phyloP scores from a whole-genome alignment of 768 basidiomycete species.

The Hirschioporus abietinus region DNA sequence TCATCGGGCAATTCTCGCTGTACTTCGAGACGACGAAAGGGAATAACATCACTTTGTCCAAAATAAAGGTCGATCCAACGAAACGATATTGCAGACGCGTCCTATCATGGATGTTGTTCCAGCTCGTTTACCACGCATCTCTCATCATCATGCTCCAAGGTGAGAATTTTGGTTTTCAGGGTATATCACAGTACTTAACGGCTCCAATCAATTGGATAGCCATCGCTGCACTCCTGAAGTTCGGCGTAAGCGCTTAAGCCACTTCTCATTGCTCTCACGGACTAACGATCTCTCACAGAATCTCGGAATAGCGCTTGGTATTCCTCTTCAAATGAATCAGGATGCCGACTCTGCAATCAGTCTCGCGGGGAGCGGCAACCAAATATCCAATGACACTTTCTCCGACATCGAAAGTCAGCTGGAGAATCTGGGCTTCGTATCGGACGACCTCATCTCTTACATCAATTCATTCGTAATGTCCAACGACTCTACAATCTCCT shows the following conservation, averaged over 20 bases:
- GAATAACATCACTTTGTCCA: neutral
- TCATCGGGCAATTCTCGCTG: neutral
- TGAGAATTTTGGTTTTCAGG: neutral
- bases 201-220: neutral
- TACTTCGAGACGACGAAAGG: neutral
- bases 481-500: neutral
- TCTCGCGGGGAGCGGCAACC: neutral
- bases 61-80: neutral
- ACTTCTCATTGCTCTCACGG: neutral
- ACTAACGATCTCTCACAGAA: neutral
- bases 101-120: neutral
- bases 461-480: neutral
- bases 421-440: neutral
- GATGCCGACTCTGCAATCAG: neutral
- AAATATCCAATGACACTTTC: neutral
- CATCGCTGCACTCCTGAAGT: neutral
- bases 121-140: neutral
- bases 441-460: neutral
- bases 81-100: neutral
- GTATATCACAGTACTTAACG: too few relatives aligned
- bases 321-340: neutral
- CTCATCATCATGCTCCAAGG: neutral
- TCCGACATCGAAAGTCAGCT: neutral
- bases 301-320: neutral
- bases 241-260: neutral